A percentile compares a stretch with the other conserved stretches of the same genome.
These are phyloP conservation scores for Juncus effusus DNA, from an alignment of 176 grass and related monocot genomes.

Conservation along the genomic window DNA sequence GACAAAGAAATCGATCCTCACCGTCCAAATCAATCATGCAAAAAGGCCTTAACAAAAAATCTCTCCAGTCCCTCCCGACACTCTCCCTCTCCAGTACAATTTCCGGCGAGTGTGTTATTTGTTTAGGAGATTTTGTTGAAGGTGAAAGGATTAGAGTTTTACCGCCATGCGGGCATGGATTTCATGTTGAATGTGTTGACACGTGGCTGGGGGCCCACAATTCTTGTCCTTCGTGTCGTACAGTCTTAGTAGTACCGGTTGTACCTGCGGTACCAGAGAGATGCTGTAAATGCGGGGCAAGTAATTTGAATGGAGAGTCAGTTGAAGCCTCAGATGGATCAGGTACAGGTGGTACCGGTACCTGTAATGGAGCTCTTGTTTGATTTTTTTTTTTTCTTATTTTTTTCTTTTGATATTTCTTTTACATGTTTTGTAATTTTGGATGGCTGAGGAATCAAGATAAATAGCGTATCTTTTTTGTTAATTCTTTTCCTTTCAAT, in stretches of 20 bases:
- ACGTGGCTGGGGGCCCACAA: conserved; percentile 41
- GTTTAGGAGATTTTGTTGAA: conserved; percentile 41
- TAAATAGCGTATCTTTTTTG: no score
- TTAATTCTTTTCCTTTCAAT: no score
- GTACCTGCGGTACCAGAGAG: not conserved
- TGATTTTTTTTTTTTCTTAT: conserved; percentile 18
- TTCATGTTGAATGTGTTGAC: conserved; percentile 53
- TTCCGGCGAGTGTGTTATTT: conserved; percentile 40
- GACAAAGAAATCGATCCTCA: not conserved
- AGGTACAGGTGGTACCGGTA: not conserved
- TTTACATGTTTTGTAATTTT: conserved; percentile 21
- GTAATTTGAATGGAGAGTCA: not conserved
- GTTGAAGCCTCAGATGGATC: not conserved
- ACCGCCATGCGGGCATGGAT: conserved; percentile 49
- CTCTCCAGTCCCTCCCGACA: conserved; percentile 50
- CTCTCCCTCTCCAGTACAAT: conserved; percentile 15
- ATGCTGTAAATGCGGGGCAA: conserved; percentile 44
- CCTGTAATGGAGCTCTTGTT: conserved; percentile 1
- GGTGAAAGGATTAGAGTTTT: conserved; percentile 51
- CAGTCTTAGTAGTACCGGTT: not conserved
- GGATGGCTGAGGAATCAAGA: conserved; percentile 14
- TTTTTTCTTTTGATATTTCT: conserved; percentile 6
- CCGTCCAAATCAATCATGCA: not conserved
- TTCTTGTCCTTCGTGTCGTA: conserved; percentile 53
- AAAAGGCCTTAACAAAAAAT: conserved; percentile 52